These are phyloP conservation scores for Diutina scorzettiae DNA, from an alignment of 1,139 yeast genomes.

Conservation along the genomic window DNA sequence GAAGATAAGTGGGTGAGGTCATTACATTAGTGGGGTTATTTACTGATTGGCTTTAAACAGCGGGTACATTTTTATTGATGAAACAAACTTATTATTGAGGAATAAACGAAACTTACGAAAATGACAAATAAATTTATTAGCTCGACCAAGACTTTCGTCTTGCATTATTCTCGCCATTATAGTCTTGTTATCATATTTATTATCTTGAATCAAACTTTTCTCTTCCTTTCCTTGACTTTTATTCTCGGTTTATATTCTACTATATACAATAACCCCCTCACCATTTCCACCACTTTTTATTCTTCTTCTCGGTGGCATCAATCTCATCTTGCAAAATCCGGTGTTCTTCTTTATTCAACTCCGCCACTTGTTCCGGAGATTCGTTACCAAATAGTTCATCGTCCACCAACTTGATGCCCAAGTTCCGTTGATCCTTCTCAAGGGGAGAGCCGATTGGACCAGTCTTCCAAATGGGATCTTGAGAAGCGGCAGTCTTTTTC, in stretches of 20 bases:
- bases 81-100: too few relatives aligned
- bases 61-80: too few relatives aligned
- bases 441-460: conserved; percentile 60
- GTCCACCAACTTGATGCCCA: conserved; percentile 30
- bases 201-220: too few relatives aligned
- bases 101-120: too few relatives aligned
- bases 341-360: conserved; percentile 34
- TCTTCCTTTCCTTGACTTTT: background rate
- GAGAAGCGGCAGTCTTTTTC: conserved; percentile 45
- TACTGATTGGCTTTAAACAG: too few relatives aligned
- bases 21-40: too few relatives aligned
- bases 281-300: conserved; percentile 19
- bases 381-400: conserved; percentile 38
- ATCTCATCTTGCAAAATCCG: conserved; percentile 32
- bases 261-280: conserved; percentile 11
- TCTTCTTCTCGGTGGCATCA: conserved; percentile 21
- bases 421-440: conserved; percentile 28
- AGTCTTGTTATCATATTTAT: too few relatives aligned
- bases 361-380: conserved; percentile 24
- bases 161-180: too few relatives aligned
- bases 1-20: too few relatives aligned
- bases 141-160: too few relatives aligned
- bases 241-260: background rate
- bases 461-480: conserved; percentile 74
- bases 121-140: too few relatives aligned